These are phyloP conservation scores for Colletotrichum brevisporum DNA, from an alignment of 2,329 filamentous ascomycete species.

Conservation along the genomic window DNA sequence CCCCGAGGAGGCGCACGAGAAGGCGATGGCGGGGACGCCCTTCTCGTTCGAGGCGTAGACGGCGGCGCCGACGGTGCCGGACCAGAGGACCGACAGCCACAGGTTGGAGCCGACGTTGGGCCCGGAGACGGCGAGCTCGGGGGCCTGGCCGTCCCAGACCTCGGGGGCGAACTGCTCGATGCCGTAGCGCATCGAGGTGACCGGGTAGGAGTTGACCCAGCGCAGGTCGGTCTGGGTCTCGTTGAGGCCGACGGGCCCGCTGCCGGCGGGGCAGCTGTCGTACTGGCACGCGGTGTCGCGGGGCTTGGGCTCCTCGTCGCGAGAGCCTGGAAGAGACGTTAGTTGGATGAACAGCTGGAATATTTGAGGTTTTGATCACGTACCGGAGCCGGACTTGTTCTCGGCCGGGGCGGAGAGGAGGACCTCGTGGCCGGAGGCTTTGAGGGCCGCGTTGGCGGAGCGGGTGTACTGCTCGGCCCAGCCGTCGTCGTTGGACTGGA, in stretches of 20 bases:
- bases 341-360: background rate
- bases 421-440: slow-evolving; percentile 69
- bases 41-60: slow-evolving; percentile 67
- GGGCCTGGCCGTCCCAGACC: slow-evolving; percentile 64
- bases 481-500: slow-evolving; percentile 80
- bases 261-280: slow-evolving; percentile 71
- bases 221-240: slow-evolving; percentile 70
- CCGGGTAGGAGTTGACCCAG: slow-evolving; percentile 80
- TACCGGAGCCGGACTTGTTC: slow-evolving; percentile 71
- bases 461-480: slow-evolving; percentile 80
- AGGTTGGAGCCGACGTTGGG: slow-evolving; percentile 74
- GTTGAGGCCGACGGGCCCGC: slow-evolving; percentile 70
- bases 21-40: slow-evolving; percentile 77
- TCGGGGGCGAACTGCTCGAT: slow-evolving; percentile 68
- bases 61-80: slow-evolving; percentile 78
- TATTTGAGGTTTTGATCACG: background rate
- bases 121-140: slow-evolving; percentile 76
- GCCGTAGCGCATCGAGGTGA: slow-evolving; percentile 74
- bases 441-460: slow-evolving; percentile 69
- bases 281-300: slow-evolving; percentile 71
- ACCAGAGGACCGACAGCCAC: slow-evolving; percentile 68
- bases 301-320: slow-evolving; percentile 58
- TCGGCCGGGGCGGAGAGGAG: slow-evolving; percentile 77
- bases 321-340: slow-evolving; percentile 62
- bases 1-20: slow-evolving; percentile 68